phyloP scores from a whole-genome alignment of 352 stramenopile genomes.

The Globisporangium megalacanthum region DNA sequence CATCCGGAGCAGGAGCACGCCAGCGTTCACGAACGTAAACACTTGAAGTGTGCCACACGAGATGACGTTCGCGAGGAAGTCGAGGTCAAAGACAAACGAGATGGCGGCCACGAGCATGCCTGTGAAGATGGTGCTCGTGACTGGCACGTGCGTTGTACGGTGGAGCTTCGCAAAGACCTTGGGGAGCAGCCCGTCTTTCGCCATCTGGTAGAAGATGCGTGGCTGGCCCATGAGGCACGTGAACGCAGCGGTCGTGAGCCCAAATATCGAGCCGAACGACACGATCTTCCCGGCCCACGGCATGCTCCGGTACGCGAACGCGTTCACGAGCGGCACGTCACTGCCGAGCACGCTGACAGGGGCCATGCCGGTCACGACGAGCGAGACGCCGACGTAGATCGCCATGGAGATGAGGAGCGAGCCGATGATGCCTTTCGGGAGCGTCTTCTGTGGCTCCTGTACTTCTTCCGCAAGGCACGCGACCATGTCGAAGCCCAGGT shows the following conservation, averaged over 20 bases:
- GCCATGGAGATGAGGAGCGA: constrained; percentile 88
- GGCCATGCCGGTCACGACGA: constrained; percentile 88
- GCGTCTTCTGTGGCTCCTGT: constrained; percentile 81
- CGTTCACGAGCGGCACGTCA: constrained; percentile 80
- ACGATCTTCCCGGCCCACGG: constrained; percentile 79
- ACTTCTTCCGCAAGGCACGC: constrained; percentile 90
- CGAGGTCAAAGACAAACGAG: constrained; percentile 87
- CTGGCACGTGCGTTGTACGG: constrained; percentile 52
- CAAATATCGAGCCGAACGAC: constrained; percentile 91
- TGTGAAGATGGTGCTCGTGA: constrained; percentile 87
- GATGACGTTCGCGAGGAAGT: constrained; percentile 90
- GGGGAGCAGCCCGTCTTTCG: constrained; percentile 76
- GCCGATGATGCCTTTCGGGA: constrained; percentile 91
- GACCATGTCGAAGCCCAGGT: constrained; percentile 93
- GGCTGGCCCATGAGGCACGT: constrained; percentile 91
- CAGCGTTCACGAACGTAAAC: constrained; percentile 92
- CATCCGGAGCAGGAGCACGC: constrained; percentile 82
- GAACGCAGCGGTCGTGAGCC: constrained; percentile 87
- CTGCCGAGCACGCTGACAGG: constrained; percentile 60
- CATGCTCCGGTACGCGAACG: constrained; percentile 69
- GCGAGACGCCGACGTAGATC: constrained; percentile 88
- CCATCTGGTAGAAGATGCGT: constrained; percentile 91
- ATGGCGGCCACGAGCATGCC: constrained; percentile 71
- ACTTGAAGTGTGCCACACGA: constrained; percentile 89
- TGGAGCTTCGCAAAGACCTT: constrained; percentile 60